phyloP scores from a whole-genome alignment of 495 filamentous ascomycete genomes.

The Pseudevernia furfuracea region DNA sequence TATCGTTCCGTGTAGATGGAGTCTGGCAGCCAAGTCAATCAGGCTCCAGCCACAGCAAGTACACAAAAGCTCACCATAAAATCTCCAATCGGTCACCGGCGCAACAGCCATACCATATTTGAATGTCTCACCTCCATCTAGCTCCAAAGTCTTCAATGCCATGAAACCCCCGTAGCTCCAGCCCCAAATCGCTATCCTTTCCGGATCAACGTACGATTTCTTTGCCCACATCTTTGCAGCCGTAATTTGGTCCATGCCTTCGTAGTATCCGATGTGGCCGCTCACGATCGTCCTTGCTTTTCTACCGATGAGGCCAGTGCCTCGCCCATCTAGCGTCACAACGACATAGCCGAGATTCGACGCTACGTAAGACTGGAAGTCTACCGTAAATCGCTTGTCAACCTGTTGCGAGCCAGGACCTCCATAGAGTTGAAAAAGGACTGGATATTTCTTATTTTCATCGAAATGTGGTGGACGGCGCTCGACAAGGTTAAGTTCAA shows the following conservation, averaged over 20 bases:
- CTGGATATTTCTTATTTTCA: conserved; percentile 75
- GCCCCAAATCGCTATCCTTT: conserved; percentile 88
- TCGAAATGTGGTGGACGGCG: conserved; percentile 88
- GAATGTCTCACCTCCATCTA: conserved; percentile 83
- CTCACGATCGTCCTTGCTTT: conserved; percentile 73
- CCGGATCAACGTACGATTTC: conserved; percentile 76
- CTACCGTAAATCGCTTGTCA: conserved; percentile 69
- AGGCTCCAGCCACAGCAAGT: neutral
- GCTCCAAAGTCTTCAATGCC: conserved; percentile 91
- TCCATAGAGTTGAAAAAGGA: conserved; percentile 88
- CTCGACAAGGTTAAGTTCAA: conserved; percentile 78
- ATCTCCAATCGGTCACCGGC: conserved; percentile 94
- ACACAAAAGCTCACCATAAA: conserved; percentile 51
- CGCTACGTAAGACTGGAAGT: conserved; percentile 87
- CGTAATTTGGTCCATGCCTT: conserved; percentile 84
- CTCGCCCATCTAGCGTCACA: conserved; percentile 88
- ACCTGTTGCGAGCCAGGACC: conserved; percentile 87
- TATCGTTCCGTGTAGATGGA: conserved; percentile 94
- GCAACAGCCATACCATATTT: conserved; percentile 96
- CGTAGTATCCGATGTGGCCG: conserved; percentile 75
- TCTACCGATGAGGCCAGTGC: conserved; percentile 85
- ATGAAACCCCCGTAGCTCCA: conserved; percentile 98
- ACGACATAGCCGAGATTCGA: conserved; percentile 87
- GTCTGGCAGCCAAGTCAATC: conserved; percentile 41
- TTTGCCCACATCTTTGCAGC: conserved; percentile 77